Conservation (phyloP, 768 basidiomycete species). For the Basidioascus undulatus region DNA sequence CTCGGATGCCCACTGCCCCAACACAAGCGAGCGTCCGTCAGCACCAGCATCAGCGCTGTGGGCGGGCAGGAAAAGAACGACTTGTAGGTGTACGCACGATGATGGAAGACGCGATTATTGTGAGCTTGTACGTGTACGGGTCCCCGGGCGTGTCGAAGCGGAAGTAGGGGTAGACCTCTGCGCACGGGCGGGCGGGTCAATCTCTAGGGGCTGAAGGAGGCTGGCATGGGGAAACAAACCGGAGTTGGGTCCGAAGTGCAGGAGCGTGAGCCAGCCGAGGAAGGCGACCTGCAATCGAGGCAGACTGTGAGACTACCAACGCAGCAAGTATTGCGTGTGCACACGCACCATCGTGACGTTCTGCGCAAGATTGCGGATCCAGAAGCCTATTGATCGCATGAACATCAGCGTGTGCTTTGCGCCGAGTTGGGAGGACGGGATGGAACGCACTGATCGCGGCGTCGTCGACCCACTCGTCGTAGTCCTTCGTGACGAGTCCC, state of each 20-base stretch:
- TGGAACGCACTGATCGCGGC: slow-evolving; percentile 15
- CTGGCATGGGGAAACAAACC: slow-evolving; percentile 14
- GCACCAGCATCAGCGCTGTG: too few relatives aligned
- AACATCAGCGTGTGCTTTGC: neutral
- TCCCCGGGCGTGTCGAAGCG: slow-evolving; percentile 18
- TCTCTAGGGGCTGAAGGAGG: too few relatives aligned
- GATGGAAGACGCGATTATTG: slow-evolving; percentile 19
- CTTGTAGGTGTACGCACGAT: too few relatives aligned
- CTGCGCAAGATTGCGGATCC: slow-evolving; percentile 22
- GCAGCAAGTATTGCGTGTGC: slow-evolving; percentile 3
- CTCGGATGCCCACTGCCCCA: slow-evolving; percentile 22
- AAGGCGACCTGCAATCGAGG: slow-evolving; percentile 6
- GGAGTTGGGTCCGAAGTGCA: slow-evolving; percentile 22
- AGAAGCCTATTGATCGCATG: slow-evolving; percentile 12
- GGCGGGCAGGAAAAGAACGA: too few relatives aligned
- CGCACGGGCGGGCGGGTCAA: too few relatives aligned
- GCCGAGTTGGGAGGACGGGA: neutral
- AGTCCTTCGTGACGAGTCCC: slow-evolving; percentile 17
- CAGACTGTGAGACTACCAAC: neutral
- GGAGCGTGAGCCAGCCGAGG: slow-evolving; percentile 18
- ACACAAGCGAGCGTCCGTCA: too few relatives aligned
- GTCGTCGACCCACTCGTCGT: slow-evolving; percentile 20
- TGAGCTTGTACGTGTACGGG: slow-evolving; percentile 23
- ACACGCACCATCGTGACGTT: slow-evolving; percentile 20
- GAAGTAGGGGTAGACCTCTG: slow-evolving; percentile 24